Evolutionary conservation across 495 filamentous ascomycete genomes (phyloP), one percentile per base, ranked within the genome.

Genomic region (Astrothelium macrocarpum): DNA sequence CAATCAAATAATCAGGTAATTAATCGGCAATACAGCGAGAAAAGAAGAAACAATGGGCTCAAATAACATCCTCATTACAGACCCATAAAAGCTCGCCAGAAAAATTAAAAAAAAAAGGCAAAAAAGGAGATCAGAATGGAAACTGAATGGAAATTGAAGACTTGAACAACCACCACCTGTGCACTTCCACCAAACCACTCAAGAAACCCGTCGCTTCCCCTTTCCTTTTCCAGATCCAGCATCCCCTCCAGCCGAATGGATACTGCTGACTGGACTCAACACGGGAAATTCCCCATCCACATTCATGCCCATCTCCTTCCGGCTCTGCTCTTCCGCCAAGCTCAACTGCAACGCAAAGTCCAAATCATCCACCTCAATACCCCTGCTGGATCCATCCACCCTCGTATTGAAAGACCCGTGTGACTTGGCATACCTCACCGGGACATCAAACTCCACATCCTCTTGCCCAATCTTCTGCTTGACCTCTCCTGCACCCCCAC

Each of bases 301-400:
- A 59, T 70, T 64, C 66, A 70, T 72, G 26, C 32, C 63, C 20
- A 43, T 62, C 23, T 68, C 70, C 43, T 68, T 63, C 74, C 78
- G 74, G 75, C 84, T 83, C 74, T 84, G 76, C 62, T 91, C 85
- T 75, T 96, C 91, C 14, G 86, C 88, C 53, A 97, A 74, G 72
- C 94, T 97, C 32, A 97, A 75, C 72, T 87, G 85, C 63, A 97
- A 75, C 2, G 94, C 94, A 64, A 90, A 85, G 49, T 95, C 88
- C 45, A 97, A 72, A 73, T 96, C 93, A 53, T 87, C 83, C 67
- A 90, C 81, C 64, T 89, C 80, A 71, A 76, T 64, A 53, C 71
- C 32, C 69, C 56, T 65, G 49, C 69, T 72, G 28, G 68, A 66
- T 26, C 66, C 70, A 18, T 62, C 66, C 32, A 1, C 53, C 5